Evolutionary conservation across 164 flowering plant species (phyloP), one percentile per base, ranked within the genome.

Genomic region (Nelumbo lutea): DNA sequence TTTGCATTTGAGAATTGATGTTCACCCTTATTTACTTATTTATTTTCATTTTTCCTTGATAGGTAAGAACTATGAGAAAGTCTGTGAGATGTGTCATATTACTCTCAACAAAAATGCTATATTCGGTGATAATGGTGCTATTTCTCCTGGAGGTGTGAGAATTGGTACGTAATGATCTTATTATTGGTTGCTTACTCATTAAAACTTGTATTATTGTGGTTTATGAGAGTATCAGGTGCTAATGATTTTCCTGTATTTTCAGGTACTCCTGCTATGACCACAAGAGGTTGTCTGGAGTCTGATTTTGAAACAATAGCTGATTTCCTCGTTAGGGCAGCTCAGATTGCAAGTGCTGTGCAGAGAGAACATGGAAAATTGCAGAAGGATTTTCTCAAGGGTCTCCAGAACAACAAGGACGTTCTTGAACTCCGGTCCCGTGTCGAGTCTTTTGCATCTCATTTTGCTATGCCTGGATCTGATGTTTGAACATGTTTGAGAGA

Each of bases 211-310:
- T 53, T 15, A 9, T 11, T 11, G n/a, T 3, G 57, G 14, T 9
- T 13, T 4, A 53, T 14, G 57, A 2, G 57, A 11, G 57, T 53
- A 7, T 13, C 57, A 2, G 11, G 14, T 53, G 13, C 14, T 53
- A 4, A 53, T 53, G 14, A 15, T 53, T 44, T 52, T 40, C 60
- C 15, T 53, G 11, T 13, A 53, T 53, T 2, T 51, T 64, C 77
- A 89, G 98, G 98, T 65, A 86, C 97, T 27, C 92, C 97, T 69
- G 97, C 97, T 27, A 95, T 90, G 97, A 88, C 99, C 59, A 68
- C 99, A 42, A 84, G 97, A 85, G 97, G 94, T 46, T 92, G 97
- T 72, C 4, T 94, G 11, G 97, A 91, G 79, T 66, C 85, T 58
- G 96, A 91, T 84, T 91, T 91, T 64, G 96, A 87, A 79, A 85